Conservation (phyloP, 106 monocot species). For the Dendrobium officinale region DNA sequence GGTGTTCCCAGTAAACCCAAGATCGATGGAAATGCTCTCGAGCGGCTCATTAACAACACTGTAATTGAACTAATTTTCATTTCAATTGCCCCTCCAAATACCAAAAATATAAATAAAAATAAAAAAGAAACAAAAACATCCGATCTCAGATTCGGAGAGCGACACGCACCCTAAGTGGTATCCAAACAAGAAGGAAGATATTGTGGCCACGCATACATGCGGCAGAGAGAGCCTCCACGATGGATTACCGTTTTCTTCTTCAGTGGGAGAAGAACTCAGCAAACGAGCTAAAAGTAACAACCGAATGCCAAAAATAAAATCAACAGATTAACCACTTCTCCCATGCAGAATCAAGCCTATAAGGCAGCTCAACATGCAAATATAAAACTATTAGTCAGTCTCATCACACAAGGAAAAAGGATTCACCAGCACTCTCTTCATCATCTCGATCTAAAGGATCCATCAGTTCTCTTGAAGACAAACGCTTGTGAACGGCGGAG, state of each 20-base stretch:
- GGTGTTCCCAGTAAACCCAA: slow-evolving; percentile 81
- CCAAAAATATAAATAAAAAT: background rate
- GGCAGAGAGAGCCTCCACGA: slow-evolving; percentile 79
- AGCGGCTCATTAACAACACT: slow-evolving; percentile 97
- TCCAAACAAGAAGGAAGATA: slow-evolving; percentile 89
- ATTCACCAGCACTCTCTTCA: slow-evolving; percentile 5
- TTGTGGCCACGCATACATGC: slow-evolving; percentile 71
- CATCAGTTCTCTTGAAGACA: slow-evolving; percentile 2
- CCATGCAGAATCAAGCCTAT: background rate
- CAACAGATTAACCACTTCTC: background rate
- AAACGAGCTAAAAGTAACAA: slow-evolving; percentile 4
- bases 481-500: slow-evolving; percentile 5
- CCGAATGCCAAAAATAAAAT: background rate
- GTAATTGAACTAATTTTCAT: background rate
- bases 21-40: slow-evolving; percentile 82
- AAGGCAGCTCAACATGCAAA: background rate
- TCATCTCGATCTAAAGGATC: slow-evolving; percentile 7
- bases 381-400: background rate
- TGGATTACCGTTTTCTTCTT: slow-evolving; percentile 34
- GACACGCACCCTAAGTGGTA: slow-evolving; percentile 68
- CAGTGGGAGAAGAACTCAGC: background rate
- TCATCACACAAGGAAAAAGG: background rate
- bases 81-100: slow-evolving; percentile 1
- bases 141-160: background rate
- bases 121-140: background rate